Evolutionary conservation across 306 rosid species (phyloP).

Genomic region (Pachyrhizus erosus): DNA sequence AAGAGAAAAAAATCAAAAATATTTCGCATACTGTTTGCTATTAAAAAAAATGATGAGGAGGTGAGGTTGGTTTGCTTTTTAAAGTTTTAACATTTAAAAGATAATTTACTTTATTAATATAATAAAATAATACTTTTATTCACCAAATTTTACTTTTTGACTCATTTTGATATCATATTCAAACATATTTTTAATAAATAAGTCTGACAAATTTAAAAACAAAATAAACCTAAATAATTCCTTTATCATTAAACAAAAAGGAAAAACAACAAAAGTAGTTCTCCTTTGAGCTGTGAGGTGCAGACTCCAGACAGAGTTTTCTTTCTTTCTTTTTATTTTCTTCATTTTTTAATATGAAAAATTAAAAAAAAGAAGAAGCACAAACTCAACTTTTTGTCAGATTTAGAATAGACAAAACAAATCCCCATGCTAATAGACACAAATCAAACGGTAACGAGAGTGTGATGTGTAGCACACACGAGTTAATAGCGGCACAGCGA

Average conservation of each 20-base stretch:
- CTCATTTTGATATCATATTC: too few species aligned
- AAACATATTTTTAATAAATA: too few species aligned
- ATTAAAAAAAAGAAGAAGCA: background rate
- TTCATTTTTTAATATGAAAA: background rate
- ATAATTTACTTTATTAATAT: too few species aligned
- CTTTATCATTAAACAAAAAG: constrained; percentile 9
- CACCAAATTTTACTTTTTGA: too few species aligned
- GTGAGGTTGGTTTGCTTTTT: background rate
- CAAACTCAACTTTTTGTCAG: constrained; percentile 40
- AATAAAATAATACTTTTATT: too few species aligned
- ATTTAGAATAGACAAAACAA: constrained; percentile 24
- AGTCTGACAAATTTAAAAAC: too few species aligned
- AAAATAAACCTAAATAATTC: background rate
- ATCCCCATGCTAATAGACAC: constrained; percentile 18
- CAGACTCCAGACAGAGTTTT: constrained; percentile 43
- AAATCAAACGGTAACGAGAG: constrained; percentile 45
- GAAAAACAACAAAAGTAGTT: constrained; percentile 49
- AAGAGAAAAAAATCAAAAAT: background rate
- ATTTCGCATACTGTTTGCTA: background rate
- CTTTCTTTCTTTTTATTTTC: background rate
- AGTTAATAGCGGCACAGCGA: constrained; percentile 14
- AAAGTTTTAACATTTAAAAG: background rate
- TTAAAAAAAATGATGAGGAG: background rate
- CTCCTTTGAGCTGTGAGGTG: constrained; percentile 57
- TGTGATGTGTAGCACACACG: background rate